phyloP scores from a whole-genome alignment of 202 grass and related monocot genomes.

The Dendrocalamus latiflorus region DNA sequence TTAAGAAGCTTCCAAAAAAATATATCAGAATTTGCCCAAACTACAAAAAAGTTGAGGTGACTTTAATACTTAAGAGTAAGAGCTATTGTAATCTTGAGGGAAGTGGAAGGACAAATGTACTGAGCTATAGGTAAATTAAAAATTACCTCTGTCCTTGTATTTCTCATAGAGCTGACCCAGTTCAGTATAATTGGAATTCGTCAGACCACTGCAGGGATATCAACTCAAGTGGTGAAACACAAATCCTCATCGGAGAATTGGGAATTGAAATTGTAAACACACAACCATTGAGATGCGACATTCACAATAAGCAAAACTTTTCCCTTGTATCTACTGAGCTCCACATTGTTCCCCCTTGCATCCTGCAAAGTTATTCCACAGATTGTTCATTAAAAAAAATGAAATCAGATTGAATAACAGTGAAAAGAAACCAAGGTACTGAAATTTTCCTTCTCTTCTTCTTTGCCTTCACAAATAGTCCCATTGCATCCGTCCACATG shows the following conservation, averaged over 20 bases:
- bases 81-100: neutral
- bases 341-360: constrained; percentile 41
- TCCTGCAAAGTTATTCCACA: constrained; percentile 35
- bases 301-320: constrained; percentile 58
- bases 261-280: neutral
- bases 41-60: neutral
- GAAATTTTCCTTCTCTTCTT: neutral
- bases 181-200: constrained; percentile 60
- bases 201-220: constrained; percentile 54
- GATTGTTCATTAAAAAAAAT: neutral
- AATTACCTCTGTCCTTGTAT: constrained; percentile 47
- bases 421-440: neutral
- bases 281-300: constrained; percentile 49
- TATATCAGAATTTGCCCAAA: neutral
- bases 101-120: neutral
- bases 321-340: constrained; percentile 47
- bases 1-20: neutral
- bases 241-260: neutral
- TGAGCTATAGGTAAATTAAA: neutral
- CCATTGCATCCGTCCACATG: neutral
- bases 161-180: constrained; percentile 55
- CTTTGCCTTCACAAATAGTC: neutral
- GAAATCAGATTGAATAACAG: neutral
- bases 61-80: neutral
- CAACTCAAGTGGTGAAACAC: constrained; percentile 6